Conservation (phyloP, 169 alveolate genomes). For the Cryptosporidium baileyi region DNA sequence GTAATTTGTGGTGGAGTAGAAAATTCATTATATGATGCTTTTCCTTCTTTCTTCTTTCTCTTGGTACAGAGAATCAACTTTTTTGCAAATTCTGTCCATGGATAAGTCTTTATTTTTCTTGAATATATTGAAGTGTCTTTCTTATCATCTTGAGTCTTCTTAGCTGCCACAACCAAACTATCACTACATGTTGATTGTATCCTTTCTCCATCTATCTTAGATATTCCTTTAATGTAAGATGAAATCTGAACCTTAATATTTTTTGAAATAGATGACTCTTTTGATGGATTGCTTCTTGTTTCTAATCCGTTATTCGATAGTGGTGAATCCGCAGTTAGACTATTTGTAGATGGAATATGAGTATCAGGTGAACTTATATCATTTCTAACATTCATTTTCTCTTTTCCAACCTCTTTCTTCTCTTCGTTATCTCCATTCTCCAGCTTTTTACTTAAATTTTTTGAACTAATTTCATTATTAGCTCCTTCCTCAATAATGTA, state of each 20-base stretch:
- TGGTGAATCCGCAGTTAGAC: constrained; percentile 64
- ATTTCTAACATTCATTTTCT: background rate
- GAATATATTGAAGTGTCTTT: constrained; percentile 28
- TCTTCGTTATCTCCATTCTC: background rate
- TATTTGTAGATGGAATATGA: constrained; percentile 56
- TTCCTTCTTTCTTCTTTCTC: constrained; percentile 56
- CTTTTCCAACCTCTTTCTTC: background rate
- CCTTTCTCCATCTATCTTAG: background rate
- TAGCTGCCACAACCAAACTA: constrained; percentile 17
- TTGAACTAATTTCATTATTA: background rate
- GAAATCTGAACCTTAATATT: background rate
- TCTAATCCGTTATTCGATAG: background rate
- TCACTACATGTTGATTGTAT: constrained; percentile 60
- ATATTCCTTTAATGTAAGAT: background rate
- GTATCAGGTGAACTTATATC: constrained; percentile 61
- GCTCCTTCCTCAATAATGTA: constrained; percentile 36
- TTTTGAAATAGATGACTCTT: background rate
- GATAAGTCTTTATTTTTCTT: constrained; percentile 60
- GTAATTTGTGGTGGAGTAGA: constrained; percentile 23
- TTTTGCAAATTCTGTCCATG: constrained; percentile 62
- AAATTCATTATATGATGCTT: background rate
- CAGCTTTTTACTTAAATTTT: background rate
- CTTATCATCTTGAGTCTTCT: background rate
- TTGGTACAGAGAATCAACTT: constrained; percentile 63
- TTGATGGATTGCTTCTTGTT: background rate